A percentile compares a stretch with the other conserved stretches of the same genome.
Evolutionary conservation across 805 yeast genomes (phyloP).

Genomic region (Candida tibetensis): DNA sequence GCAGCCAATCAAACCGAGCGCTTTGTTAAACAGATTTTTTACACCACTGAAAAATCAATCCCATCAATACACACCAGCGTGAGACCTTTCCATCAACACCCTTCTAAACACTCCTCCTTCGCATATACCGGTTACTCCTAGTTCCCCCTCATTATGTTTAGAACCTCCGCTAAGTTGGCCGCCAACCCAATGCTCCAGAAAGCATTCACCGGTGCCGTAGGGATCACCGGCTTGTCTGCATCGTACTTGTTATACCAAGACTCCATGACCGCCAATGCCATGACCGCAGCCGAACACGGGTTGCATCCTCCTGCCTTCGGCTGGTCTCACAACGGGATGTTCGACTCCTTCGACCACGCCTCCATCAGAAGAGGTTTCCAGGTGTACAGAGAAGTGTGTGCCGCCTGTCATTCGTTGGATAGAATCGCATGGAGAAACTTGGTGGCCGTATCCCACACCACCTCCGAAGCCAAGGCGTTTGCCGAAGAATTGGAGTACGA

Average conservation of each 20-base stretch:
- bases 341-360: constrained; percentile 88
- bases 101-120: constrained; percentile 1
- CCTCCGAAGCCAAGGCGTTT: constrained; percentile 85
- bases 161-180: constrained; percentile 10
- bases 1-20: constrained; percentile 6
- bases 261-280: constrained; percentile 84
- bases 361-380: constrained; percentile 98
- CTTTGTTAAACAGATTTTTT: constrained; percentile 5
- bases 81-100: neutral
- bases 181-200: constrained; percentile 37
- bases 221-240: constrained; percentile 74
- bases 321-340: constrained; percentile 94
- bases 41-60: constrained; percentile 3
- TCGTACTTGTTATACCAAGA: constrained; percentile 82
- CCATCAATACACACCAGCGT: constrained; percentile 1
- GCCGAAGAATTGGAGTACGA: constrained; percentile 97
- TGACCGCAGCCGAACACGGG: constrained; percentile 99
- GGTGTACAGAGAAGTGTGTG: constrained; percentile 98
- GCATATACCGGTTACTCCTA: neutral
- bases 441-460: constrained; percentile 94
- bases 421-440: constrained; percentile 98
- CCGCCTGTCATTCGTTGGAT: constrained; percentile 96
- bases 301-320: constrained; percentile 89
- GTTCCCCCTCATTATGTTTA: constrained; percentile 6
- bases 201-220: constrained; percentile 60